phyloP scores from a whole-genome alignment of 495 filamentous ascomycete genomes.

The Hypoxylon perforatum region DNA sequence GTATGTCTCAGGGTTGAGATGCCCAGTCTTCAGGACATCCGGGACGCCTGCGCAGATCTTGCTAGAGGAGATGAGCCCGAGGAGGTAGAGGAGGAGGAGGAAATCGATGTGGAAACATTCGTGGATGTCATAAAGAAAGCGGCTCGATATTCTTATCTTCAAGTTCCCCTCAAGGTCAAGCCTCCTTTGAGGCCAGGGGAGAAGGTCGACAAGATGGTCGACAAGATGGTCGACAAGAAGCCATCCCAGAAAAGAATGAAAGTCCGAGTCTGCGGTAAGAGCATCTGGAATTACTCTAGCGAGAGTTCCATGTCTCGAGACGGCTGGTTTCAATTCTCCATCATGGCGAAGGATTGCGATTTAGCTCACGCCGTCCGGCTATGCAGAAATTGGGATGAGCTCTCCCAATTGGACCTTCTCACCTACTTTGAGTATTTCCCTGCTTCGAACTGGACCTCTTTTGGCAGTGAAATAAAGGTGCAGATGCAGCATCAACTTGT shows the following conservation, averaged over 20 bases:
- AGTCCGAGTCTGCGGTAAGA: conserved; percentile 61
- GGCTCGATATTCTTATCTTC: conserved; percentile 39
- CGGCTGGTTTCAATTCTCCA: conserved; percentile 66
- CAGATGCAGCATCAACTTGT: conserved; percentile 56
- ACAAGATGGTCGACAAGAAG: conserved; percentile 16
- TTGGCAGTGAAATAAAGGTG: conserved; percentile 51
- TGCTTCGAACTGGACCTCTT: conserved; percentile 56
- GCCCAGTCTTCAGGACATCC: conserved; percentile 58
- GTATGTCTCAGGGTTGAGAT: conserved; percentile 60
- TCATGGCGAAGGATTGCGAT: conserved; percentile 62
- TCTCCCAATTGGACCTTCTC: conserved; percentile 61
- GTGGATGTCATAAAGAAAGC: too few species aligned
- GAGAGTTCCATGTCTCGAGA: conserved; percentile 61
- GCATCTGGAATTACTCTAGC: conserved; percentile 66
- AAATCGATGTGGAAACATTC: too few species aligned
- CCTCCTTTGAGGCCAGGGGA: conserved; percentile 23
- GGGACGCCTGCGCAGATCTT: conserved; percentile 66
- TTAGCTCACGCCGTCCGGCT: conserved; percentile 60
- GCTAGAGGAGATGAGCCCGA: conserved; percentile 52
- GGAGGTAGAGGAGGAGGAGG: conserved; percentile 37
- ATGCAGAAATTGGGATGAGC: conserved; percentile 67
- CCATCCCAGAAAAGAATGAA: conserved; percentile 50
- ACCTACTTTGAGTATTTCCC: conserved; percentile 63
- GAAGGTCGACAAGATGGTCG: conserved; percentile 7
- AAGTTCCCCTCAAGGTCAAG: conserved; percentile 24